phyloP scores from a whole-genome alignment of 2,329 filamentous ascomycete genomes.

The Neofusicoccum laricinum region DNA sequence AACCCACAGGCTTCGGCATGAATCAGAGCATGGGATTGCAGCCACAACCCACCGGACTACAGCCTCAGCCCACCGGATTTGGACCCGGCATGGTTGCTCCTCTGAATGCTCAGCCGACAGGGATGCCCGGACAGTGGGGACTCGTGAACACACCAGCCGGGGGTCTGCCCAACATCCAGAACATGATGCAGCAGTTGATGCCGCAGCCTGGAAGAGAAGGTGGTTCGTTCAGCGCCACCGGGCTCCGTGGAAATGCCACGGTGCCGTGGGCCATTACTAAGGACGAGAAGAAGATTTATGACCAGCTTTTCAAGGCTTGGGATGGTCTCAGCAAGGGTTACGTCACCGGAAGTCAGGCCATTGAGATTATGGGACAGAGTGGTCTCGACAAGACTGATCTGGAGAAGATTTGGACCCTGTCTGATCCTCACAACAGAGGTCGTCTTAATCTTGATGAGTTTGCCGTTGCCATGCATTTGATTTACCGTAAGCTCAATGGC shows the following conservation, averaged over 20 bases:
- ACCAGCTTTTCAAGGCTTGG: conserved; percentile 93
- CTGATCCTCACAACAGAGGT: conserved; percentile 91
- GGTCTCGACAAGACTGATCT: conserved; percentile 87
- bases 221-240: conserved; percentile 74
- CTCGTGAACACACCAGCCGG: conserved; percentile 89
- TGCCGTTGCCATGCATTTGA: conserved; percentile 97
- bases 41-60: conserved; percentile 71
- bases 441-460: conserved; percentile 95
- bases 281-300: conserved; percentile 96
- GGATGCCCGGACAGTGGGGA: conserved; percentile 94
- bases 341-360: conserved; percentile 86
- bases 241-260: conserved; percentile 87
- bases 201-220: conserved; percentile 88
- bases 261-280: conserved; percentile 99
- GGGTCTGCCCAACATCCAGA: conserved; percentile 90
- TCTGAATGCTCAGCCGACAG: conserved; percentile 91
- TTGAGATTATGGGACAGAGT: conserved; percentile 96
- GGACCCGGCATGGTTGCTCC: conserved; percentile 54
- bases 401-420: conserved; percentile 90
- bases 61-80: conserved; percentile 47
- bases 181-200: conserved; percentile 93
- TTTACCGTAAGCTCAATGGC: conserved; percentile 94
- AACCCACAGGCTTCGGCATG: conserved; percentile 47
- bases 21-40: conserved; percentile 51
- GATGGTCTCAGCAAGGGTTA: conserved; percentile 91